Evolutionary conservation across 495 filamentous ascomycete genomes (phyloP), one percentile per base, ranked within the genome.

Genomic region (Neurospora pannonica): DNA sequence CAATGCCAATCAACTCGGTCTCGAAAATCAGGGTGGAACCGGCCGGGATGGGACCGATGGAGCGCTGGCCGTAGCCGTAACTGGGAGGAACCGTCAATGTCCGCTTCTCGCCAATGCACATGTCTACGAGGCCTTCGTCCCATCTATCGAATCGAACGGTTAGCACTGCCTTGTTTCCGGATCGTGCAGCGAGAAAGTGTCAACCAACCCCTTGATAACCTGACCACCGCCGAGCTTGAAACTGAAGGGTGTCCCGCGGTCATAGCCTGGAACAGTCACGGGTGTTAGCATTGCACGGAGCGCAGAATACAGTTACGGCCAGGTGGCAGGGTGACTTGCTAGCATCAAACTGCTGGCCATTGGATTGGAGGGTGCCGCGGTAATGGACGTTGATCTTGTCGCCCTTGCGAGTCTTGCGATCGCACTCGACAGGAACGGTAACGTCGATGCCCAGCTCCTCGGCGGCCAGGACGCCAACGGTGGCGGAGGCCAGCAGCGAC

Each of bases 81-180:
- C 91, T 89, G 38, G 95, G 93, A n/a, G 93, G 94, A 71, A 99
- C 95, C 28, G 92, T 97, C 82, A 99, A 84, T 38, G 89, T 95
- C 79, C 85, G 89, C 89, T 94, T 96, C 87, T 99, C 96, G 42
- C 96, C 97, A 77, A 97, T 91, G 82, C 96, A 98, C 96, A 99
- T 98, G 77, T 94, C 94, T 72, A 97, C 78, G 39, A 97, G 87
- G 46, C 95, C 95, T 79, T 96, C 82, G 81, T 98, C 96, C 96
- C 96, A 98, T 80, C 87, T 89, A 62, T 40, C 46, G 40, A 46
- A 15, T 24, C 73, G 77, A 73, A 81, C 69, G 31, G 71, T 78
- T 43, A 74, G 79, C 60, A 70, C 60, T 4, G n/a, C 15, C 31
- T 67, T 24, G 71, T 43, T 17, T 43, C 5, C 39, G 21, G 31